Base-by-base conservation (phyloP, 2,329 filamentous ascomycete genomes). In the Pseudogymnoascus sp. region DNA sequence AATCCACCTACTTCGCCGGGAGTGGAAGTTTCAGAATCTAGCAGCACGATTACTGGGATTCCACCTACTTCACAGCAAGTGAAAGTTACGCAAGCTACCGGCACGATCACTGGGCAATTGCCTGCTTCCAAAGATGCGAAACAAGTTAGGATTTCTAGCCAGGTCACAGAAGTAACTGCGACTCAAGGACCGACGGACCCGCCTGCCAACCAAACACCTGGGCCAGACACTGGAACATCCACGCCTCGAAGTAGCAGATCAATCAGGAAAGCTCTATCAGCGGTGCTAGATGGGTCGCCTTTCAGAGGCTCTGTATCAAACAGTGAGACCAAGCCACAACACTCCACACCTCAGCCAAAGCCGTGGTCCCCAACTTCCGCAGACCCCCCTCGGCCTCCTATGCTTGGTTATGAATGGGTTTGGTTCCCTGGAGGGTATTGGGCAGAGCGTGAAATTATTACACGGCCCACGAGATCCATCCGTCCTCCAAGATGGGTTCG, bases 361-460 rank as follows among this genome's bases (percentile, higher is more conserved):
- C 50, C 50, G 3, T 6, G 6, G 7, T 57, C 50, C 11, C 50
- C 21, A 33, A 57, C 50, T 33, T 17, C 59, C 19, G 64, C 63
- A 61, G 82, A 86, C 63, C 83, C 83, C 2, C 83, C 83, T 23
- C 79, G 83, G 1, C 78, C 80, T n/a, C 74, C 83, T 62, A 80
- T 74, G 60, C 77, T 80, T 50, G 83, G 83, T 42, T 78, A 74
- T 69, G 83, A 86, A 74, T 86, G 82, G 83, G 83, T 86, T 23
- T 86, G 83, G 83, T 85, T 83, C 70, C 83, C 83, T 1, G 80
- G 79, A 61, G 83, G 83, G 5, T 86, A 84, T 70, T 86, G 83
- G 83, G 83, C 83, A n/a, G 83, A 86, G 72, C 77, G 83, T n/a
- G 75, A 79, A 66, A 67, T 74, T 42, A 15, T 28, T 33, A 13